Base-by-base conservation (phyloP, 257 asterid genomes). In the Rhazya stricta region DNA sequence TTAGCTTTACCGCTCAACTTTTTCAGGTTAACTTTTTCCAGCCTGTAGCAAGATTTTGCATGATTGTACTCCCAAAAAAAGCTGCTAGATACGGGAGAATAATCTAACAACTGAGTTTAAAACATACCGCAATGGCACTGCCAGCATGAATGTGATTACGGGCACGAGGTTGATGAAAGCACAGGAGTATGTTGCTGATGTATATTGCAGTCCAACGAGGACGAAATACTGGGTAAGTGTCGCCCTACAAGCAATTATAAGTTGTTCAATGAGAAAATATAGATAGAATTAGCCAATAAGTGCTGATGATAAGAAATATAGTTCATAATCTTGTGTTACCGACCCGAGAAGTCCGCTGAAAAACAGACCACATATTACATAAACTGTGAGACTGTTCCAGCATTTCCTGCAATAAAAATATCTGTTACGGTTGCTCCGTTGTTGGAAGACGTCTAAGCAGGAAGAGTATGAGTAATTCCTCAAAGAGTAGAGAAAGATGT, bases 141-240 rank as follows among this genome's bases (percentile, higher is more conserved):
- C 91, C 72, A 91, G 23, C 75, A 87, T 29, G 36, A 93, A 89
- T 19, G 98, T 89, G 53, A 87, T 63, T 1, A 91, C 90, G 0
- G 98, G 98, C 25, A 86, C 95, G 76, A 85, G 56, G 76, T 91
- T 93, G 67, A 86, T 73, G 89, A 93, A 93, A 67, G 97, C 96
- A 54, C 92, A 87, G 15, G 86, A 74, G 79, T 89, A 89, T 29
- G 98, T 93, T 67, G 93, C 82, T 46, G 98, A 79, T 19, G 98
- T 91, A 41, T 87, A 86, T 74, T 87, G 85, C 11, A 93, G 92
- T 34, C 98, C 98, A 25, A 88, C 73, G 65, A 93, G 72, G 88
- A 87, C 86, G 75, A 91, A 78, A 77, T 88, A 88, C 58, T 86
- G 94, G 2, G 89, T 75, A 9, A 89, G 88, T 29, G 98, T 88